Conservation (phyloP, 2,329 filamentous ascomycete species). For the Tolypocladium paradoxum region DNA sequence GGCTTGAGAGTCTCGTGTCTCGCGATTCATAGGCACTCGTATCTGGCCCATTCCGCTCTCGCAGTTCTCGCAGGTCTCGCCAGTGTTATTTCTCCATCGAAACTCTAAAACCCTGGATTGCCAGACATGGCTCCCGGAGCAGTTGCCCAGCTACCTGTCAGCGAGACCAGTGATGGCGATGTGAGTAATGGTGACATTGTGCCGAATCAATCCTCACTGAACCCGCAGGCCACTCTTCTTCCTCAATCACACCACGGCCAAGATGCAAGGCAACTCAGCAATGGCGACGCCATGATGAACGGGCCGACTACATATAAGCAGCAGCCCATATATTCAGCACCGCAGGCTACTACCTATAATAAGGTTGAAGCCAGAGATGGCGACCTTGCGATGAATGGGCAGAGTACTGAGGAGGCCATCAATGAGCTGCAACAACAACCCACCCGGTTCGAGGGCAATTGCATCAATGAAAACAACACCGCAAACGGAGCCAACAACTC, state of each 20-base stretch:
- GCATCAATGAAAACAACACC: not conserved
- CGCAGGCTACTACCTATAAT: not conserved
- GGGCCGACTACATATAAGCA: not conserved
- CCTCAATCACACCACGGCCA: not conserved
- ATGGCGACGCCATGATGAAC: not conserved
- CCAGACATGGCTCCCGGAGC: not conserved
- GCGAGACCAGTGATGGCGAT: not conserved
- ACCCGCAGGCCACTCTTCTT: not conserved
- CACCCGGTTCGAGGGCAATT: not conserved
- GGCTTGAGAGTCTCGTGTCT: too few species aligned
- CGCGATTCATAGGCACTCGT: too few species aligned
- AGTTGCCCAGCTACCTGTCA: not conserved
- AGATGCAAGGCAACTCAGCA: not conserved
- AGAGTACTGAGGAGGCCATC: not conserved
- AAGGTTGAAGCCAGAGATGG: not conserved
- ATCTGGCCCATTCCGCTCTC: not conserved
- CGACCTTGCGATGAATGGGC: not conserved
- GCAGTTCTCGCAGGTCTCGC: not conserved
- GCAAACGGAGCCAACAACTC: not conserved
- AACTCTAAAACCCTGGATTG: not conserved
- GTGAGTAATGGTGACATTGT: not conserved
- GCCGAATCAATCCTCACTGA: not conserved
- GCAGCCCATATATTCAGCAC: not conserved
- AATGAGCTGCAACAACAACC: not conserved
- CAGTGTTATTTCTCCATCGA: not conserved